phyloP scores from a whole-genome alignment of 441 rosid genomes.

The Corymbia citriodora region DNA sequence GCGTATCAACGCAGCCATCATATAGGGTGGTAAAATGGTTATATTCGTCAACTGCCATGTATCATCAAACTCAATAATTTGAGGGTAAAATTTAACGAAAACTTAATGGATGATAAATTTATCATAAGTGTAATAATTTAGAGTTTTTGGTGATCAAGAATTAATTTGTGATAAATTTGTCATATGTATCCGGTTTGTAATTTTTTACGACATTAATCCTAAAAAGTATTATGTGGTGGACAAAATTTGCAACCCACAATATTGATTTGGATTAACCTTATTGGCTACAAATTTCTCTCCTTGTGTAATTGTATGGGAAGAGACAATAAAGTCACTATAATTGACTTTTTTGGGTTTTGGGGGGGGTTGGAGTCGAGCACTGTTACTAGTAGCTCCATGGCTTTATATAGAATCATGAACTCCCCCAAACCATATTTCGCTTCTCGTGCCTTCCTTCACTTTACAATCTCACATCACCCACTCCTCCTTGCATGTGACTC shows the following conservation, averaged over 20 bases:
- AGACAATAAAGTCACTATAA: neutral
- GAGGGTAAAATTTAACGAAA: too few species aligned
- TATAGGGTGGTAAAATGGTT: too few species aligned
- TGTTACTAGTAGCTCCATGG: neutral
- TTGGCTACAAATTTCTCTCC: neutral
- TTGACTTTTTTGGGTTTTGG: neutral
- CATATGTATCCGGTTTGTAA: too few species aligned
- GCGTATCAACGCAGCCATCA: too few species aligned
- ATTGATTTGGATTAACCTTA: neutral
- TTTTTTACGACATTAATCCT: too few species aligned
- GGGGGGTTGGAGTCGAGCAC: neutral
- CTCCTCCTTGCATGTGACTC: slow-evolving; percentile 21
- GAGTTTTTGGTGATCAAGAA: too few species aligned
- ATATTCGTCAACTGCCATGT: too few species aligned
- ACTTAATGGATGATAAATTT: too few species aligned
- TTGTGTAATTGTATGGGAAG: neutral
- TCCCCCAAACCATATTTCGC: slow-evolving; percentile 4
- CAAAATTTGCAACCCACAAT: neutral
- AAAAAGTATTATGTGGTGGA: neutral
- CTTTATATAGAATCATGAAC: neutral
- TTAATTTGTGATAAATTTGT: too few species aligned
- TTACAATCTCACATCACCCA: slow-evolving; percentile 22
- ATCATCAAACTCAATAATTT: too few species aligned
- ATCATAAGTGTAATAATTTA: too few species aligned
- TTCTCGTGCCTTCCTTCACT: slow-evolving; percentile 29